Evolutionary conservation across 1,284 basidiomycete genomes (phyloP), one percentile per base, ranked within the genome.

Genomic region (Heimioporus retisporus): DNA sequence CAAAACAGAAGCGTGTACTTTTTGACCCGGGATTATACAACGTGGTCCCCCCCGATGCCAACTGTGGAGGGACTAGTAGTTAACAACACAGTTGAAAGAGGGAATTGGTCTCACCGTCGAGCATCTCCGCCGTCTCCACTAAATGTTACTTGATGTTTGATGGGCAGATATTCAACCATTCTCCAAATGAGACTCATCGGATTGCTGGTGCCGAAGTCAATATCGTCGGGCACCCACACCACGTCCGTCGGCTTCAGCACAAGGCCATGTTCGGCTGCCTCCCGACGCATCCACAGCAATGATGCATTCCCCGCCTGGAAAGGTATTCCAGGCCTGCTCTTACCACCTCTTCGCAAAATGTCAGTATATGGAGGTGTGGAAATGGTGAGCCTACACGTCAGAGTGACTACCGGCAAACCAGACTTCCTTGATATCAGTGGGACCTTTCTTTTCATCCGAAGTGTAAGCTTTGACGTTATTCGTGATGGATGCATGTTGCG

Each of bases 1-100:
- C n/a, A 80, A 48, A 53, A 80, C 61, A 0, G 75, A 80, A 14
- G 72, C 75, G 19, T 77, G 75, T 2, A 78, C 53, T 40, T 40
- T 40, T 11, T 40, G 35, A 40, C 35, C 35, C 35, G 35, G 35
- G 35, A 40, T 40, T 40, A 51, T 72, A 79, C 75, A 69, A 25
- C 75, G 76, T 16, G 75, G 68, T 46, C 68, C 65, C 18, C 54
- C 3, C 25, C 40, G 58, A 58, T 77, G 78, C 42, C 4, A 50
- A 40, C 77, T 77, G 56, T n/a, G 15, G 28, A 40, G 10, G 48
- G 46, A 56, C 11, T 40, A 13, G 1, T 28, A 28, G 55, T 78
- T 21, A 66, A 50, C 16, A n/a, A 53, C 11, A 13, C 11, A 40
- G 35, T 40, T 40, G 35, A 10, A 53, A 46, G 15, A 21, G 5